Evolutionary conservation across 805 yeast species (phyloP).

Genomic region (Blastobotrys chiropterorum): DNA sequence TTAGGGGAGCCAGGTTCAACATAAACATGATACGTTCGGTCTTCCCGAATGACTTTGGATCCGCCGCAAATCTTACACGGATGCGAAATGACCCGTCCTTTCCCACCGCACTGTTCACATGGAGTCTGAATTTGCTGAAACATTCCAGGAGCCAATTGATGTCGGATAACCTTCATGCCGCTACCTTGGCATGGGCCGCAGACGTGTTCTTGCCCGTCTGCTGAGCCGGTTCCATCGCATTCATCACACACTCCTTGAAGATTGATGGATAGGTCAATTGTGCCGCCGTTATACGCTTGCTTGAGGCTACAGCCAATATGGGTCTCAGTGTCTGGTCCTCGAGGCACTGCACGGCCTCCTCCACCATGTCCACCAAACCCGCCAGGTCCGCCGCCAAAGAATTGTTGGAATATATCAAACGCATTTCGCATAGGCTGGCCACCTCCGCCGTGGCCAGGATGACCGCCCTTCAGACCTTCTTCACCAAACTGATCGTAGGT

Average conservation of each 20-base stretch:
- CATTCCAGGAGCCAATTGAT: conserved; percentile 87
- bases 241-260: conserved; percentile 69
- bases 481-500: conserved; percentile 82
- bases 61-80: conserved; percentile 72
- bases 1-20: conserved; percentile 67
- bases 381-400: conserved; percentile 50
- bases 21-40: conserved; percentile 53
- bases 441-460: conserved; percentile 28
- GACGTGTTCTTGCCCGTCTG: conserved; percentile 60
- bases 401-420: conserved; percentile 59
- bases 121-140: conserved; percentile 73
- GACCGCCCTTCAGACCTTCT: conserved; percentile 54
- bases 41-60: conserved; percentile 49
- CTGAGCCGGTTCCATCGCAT: conserved; percentile 82
- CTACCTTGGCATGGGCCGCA: conserved; percentile 71
- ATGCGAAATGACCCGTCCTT: conserved; percentile 59
- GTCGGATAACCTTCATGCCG: conserved; percentile 58
- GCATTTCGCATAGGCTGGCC: conserved; percentile 35
- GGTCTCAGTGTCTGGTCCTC: conserved; percentile 60
- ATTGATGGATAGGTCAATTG: conserved; percentile 52
- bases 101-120: conserved; percentile 78
- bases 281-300: conserved; percentile 68
- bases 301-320: conserved; percentile 49
- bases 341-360: conserved; percentile 28
- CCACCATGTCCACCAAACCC: conserved; percentile 21